Conservation (phyloP, 1,284 basidiomycete species). For the Erythrobasidium hasegawianum region DNA sequence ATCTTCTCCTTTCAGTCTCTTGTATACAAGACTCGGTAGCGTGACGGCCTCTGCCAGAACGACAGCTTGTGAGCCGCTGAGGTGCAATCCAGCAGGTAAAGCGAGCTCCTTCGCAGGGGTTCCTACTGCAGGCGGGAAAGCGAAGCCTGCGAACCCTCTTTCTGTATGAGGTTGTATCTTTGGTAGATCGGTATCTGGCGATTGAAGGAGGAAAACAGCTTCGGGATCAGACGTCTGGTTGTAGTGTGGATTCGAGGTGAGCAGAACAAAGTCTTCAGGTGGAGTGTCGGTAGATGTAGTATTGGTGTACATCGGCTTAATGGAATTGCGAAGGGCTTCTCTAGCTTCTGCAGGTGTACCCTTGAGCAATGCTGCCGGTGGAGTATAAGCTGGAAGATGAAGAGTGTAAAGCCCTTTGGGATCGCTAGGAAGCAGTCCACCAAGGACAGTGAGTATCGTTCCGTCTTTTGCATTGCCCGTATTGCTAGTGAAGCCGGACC, state of each 20-base stretch:
- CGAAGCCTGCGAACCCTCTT: slow-evolving; percentile 51
- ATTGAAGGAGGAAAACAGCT: slow-evolving; percentile 56
- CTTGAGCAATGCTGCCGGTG: slow-evolving; percentile 47
- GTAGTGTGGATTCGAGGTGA: slow-evolving; percentile 73
- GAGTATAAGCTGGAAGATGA: slow-evolving; percentile 68
- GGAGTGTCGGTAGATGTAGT: slow-evolving; percentile 62
- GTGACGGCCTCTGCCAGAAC: slow-evolving; percentile 33
- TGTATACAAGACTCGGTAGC: slow-evolving; percentile 17
- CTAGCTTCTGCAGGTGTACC: slow-evolving; percentile 49
- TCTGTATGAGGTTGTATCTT: slow-evolving; percentile 36
- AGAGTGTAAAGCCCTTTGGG: slow-evolving; percentile 65
- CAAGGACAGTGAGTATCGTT: slow-evolving; percentile 71
- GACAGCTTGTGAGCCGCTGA: slow-evolving; percentile 47
- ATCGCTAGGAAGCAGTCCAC: slow-evolving; percentile 62
- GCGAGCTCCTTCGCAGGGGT: slow-evolving; percentile 38
- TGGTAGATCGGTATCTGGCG: slow-evolving; percentile 40
- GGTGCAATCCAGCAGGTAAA: slow-evolving; percentile 45
- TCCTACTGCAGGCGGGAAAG: slow-evolving; percentile 50
- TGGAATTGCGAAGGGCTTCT: slow-evolving; percentile 62
- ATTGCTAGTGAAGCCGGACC: slow-evolving; percentile 63
- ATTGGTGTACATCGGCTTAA: slow-evolving; percentile 59
- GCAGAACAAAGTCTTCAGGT: slow-evolving; percentile 70
- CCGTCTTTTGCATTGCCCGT: slow-evolving; percentile 56
- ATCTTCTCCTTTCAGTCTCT: slow-evolving; percentile 14
- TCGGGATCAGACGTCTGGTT: slow-evolving; percentile 65